These are phyloP conservation scores for Dioszegia crocea DNA, from an alignment of 768 basidiomycete genomes.

Conservation along the genomic window DNA sequence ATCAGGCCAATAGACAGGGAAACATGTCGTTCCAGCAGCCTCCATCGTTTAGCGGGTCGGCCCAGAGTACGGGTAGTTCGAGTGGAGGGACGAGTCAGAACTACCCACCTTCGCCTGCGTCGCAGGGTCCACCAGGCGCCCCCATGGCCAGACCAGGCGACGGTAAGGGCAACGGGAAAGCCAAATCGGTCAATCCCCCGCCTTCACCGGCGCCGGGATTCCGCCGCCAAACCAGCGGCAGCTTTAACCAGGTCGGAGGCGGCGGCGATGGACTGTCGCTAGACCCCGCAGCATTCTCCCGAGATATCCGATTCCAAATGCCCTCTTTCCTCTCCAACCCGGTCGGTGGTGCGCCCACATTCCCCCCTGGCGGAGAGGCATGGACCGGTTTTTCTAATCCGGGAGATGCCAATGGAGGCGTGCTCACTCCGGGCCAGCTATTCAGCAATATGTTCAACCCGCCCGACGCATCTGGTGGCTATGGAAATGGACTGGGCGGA, in stretches of 20 bases:
- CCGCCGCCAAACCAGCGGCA: not conserved
- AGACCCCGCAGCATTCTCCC: slow-evolving; percentile 47
- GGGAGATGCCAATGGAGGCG: not conserved
- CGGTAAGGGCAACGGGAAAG: slow-evolving; percentile 10
- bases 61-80: not conserved
- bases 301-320: slow-evolving; percentile 45
- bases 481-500: not conserved
- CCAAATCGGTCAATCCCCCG: not conserved
- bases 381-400: slow-evolving; percentile 41
- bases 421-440: slow-evolving; percentile 33
- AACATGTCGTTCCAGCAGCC: slow-evolving; percentile 21
- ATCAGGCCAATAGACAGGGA: slow-evolving; percentile 5
- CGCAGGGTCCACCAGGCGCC: no score
- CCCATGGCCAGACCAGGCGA: slow-evolving; percentile 4
- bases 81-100: not conserved
- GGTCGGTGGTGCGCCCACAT: slow-evolving; percentile 34
- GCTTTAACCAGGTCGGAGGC: not conserved
- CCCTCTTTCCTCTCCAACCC: slow-evolving; percentile 33
- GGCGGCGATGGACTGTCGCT: slow-evolving; percentile 28
- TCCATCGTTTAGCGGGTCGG: not conserved
- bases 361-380: slow-evolving; percentile 48
- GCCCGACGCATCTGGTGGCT: not conserved
- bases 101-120: not conserved
- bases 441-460: slow-evolving; percentile 24
- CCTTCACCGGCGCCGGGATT: not conserved